A percentile compares a stretch with the other conserved stretches of the same genome.
Conservation (phyloP, 257 asterid genomes). For the Penstemon barbatus region DNA sequence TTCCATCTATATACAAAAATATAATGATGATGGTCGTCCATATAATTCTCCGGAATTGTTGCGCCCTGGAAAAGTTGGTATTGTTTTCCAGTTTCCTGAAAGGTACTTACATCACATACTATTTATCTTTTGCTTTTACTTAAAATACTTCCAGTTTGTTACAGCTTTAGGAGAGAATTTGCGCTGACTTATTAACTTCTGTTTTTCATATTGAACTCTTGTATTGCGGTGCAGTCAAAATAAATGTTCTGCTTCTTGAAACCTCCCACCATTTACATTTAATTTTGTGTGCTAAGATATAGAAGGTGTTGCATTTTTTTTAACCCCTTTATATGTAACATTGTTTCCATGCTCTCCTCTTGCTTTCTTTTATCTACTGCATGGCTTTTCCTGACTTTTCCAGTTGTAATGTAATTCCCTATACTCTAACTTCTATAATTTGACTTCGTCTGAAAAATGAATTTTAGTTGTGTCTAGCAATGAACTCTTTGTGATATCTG, state of each 20-base stretch:
- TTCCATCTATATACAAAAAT: slow-evolving; percentile 63
- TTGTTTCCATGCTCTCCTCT: neutral
- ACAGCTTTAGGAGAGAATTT: slow-evolving; percentile 18
- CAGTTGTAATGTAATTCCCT: slow-evolving; percentile 15
- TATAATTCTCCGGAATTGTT: slow-evolving; percentile 52
- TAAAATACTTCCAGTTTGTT: neutral
- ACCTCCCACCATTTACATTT: slow-evolving; percentile 16
- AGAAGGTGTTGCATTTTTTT: neutral
- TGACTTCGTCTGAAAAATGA: neutral
- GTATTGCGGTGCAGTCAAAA: neutral
- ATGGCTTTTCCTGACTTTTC: slow-evolving; percentile 9
- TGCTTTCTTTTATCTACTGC: slow-evolving; percentile 1
- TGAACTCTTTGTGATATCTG: slow-evolving; percentile 11
- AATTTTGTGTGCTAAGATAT: slow-evolving; percentile 20
- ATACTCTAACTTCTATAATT: neutral
- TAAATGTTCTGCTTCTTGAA: neutral
- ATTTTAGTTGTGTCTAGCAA: neutral
- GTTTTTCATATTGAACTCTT: neutral
- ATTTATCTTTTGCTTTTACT: slow-evolving; percentile 6
- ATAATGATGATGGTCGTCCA: slow-evolving; percentile 59
- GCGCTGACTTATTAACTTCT: neutral
- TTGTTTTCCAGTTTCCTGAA: slow-evolving; percentile 97
- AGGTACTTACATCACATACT: slow-evolving; percentile 52
- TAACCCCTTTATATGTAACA: neutral
- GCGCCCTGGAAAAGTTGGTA: slow-evolving; percentile 77